Evolutionary conservation across 2,329 filamentous ascomycete species (phyloP).

Genomic region (Canariomyces notabilis): DNA sequence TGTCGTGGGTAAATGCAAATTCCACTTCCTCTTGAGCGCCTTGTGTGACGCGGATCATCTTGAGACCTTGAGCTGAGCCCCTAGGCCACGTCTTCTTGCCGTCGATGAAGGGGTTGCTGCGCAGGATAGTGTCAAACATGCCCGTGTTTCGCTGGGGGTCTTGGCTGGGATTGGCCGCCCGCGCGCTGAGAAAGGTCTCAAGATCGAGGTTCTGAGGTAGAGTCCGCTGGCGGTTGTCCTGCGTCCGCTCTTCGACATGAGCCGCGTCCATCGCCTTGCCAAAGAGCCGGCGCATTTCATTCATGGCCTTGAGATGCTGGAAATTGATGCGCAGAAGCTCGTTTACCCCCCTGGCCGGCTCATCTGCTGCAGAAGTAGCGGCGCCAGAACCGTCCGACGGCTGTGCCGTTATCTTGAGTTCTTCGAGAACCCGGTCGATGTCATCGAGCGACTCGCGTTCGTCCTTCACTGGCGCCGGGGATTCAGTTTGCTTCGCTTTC

Average conservation of each 20-base stretch:
- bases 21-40: conserved; percentile 48
- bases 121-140: conserved; percentile 64
- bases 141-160: conserved; percentile 57
- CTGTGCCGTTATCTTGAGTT: conserved; percentile 38
- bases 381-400: conserved; percentile 7
- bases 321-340: conserved; percentile 49
- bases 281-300: conserved; percentile 75
- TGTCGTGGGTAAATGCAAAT: conserved; percentile 74
- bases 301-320: conserved; percentile 74
- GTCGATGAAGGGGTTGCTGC: conserved; percentile 78
- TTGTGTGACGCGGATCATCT: conserved; percentile 61
- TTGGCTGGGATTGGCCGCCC: conserved; percentile 18
- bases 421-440: conserved; percentile 50
- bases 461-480: conserved; percentile 20
- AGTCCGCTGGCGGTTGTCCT: conserved; percentile 35
- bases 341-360: conserved; percentile 10
- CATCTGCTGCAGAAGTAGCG: conserved; percentile 1
- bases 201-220: conserved; percentile 50
- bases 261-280: conserved; percentile 53
- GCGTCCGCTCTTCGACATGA: conserved; percentile 44
- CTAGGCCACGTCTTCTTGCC: conserved; percentile 84
- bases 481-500: conserved; percentile 37
- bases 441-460: conserved; percentile 41
- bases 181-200: conserved; percentile 45
- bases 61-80: conserved; percentile 72